These are phyloP conservation scores for Russula abietina DNA, from an alignment of 768 basidiomycete species.

Conservation along the genomic window DNA sequence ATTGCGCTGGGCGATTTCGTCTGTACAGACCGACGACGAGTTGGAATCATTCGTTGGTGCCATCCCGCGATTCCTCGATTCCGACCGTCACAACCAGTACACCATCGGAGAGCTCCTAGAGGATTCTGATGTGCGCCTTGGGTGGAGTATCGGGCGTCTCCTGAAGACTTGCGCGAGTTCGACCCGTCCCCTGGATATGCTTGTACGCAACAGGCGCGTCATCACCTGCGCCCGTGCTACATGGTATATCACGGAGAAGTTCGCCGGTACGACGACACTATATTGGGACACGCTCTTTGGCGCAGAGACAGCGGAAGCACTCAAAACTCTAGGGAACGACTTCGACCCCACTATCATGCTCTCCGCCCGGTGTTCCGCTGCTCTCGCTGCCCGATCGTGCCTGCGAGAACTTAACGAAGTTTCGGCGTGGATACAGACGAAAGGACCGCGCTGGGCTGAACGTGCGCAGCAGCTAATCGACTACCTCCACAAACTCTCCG, in stretches of 20 bases:
- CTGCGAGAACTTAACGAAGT: slow-evolving; percentile 10
- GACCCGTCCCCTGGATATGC: not conserved
- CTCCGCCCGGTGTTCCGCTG: slow-evolving; percentile 7
- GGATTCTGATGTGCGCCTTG: slow-evolving; percentile 16
- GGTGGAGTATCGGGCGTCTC: slow-evolving; percentile 19
- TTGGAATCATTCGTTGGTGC: slow-evolving; percentile 18
- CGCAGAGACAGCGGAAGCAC: slow-evolving; percentile 9
- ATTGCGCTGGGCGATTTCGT: slow-evolving; percentile 11
- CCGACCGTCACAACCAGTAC: slow-evolving; percentile 7
- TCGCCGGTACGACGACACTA: not conserved
- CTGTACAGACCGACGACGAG: not conserved
- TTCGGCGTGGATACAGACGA: not conserved
- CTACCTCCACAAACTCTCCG: not conserved
- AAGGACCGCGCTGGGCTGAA: slow-evolving; percentile 5
- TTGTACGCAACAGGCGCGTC: slow-evolving; percentile 6
- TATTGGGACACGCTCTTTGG: slow-evolving; percentile 22
- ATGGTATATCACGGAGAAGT: slow-evolving; percentile 23
- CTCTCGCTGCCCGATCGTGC: slow-evolving; percentile 7
- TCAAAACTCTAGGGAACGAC: slow-evolving; percentile 5
- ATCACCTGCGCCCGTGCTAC: slow-evolving; percentile 4
- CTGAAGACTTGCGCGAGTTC: slow-evolving; percentile 11
- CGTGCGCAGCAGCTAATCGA: not conserved
- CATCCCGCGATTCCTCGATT: slow-evolving; percentile 15
- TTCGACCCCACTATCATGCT: not conserved
- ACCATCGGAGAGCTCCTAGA: slow-evolving; percentile 19